These are phyloP conservation scores for Claviceps monticola DNA, from an alignment of 2,329 filamentous ascomycete species.

Conservation along the genomic window DNA sequence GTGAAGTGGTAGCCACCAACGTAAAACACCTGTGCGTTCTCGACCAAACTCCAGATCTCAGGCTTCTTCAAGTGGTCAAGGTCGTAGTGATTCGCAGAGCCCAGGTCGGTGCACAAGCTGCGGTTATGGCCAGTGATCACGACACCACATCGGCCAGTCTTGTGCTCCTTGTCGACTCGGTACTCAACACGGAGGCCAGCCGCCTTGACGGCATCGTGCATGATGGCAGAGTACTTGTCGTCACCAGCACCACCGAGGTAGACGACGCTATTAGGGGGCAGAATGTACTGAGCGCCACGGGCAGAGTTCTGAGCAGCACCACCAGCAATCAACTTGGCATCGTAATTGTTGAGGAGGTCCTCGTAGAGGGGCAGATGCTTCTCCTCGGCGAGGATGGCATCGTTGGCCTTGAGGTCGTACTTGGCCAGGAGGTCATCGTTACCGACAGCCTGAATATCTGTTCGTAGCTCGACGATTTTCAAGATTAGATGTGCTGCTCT, in stretches of 20 bases:
- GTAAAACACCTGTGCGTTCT: slow-evolving; percentile 81
- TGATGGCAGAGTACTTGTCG: slow-evolving; percentile 87
- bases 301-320: slow-evolving; percentile 97
- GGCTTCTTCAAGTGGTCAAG: slow-evolving; percentile 83
- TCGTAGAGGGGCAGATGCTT: slow-evolving; percentile 86
- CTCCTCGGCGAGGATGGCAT: slow-evolving; percentile 90
- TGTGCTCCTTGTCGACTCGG: slow-evolving; percentile 69
- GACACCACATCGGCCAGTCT: slow-evolving; percentile 89
- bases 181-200: slow-evolving; percentile 91
- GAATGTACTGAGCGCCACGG: slow-evolving; percentile 90
- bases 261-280: slow-evolving; percentile 76
- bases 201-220: slow-evolving; percentile 72
- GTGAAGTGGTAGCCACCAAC: slow-evolving; percentile 97
- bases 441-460: slow-evolving; percentile 83
- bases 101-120: slow-evolving; percentile 87
- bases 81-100: slow-evolving; percentile 94
- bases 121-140: slow-evolving; percentile 96
- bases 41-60: slow-evolving; percentile 81
- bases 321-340: slow-evolving; percentile 88
- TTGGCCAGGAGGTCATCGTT: slow-evolving; percentile 77
- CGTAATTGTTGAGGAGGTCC: slow-evolving; percentile 81
- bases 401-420: slow-evolving; percentile 89
- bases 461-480: neutral
- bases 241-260: slow-evolving; percentile 90
- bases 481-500: neutral